These are phyloP conservation scores for Pseudogymnoascus sp. DNA, from an alignment of 2,329 filamentous ascomycete genomes.

Conservation along the genomic window DNA sequence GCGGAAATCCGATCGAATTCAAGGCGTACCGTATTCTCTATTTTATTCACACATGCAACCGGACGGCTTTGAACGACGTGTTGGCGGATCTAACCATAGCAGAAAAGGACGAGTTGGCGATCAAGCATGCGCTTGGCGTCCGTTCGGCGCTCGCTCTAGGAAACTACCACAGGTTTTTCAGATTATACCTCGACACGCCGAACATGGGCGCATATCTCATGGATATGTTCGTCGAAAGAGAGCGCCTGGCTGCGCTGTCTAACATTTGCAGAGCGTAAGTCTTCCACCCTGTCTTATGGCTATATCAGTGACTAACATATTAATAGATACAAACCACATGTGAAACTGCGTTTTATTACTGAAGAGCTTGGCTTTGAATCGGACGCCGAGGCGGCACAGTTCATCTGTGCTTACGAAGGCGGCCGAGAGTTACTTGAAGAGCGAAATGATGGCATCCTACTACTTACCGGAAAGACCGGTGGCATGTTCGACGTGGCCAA, in stretches of 20 bases:
- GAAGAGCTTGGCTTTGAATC: conserved; percentile 95
- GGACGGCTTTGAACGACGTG: conserved; percentile 94
- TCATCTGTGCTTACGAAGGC: conserved; percentile 67
- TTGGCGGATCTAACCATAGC: conserved; percentile 96
- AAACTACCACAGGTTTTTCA: conserved; percentile 98
- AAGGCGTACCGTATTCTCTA: conserved; percentile 99
- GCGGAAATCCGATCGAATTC: conserved; percentile 89
- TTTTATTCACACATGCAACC: conserved; percentile 98
- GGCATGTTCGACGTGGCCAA: conserved; percentile 66
- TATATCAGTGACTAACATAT: conserved; percentile 37
- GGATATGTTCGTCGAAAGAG: conserved; percentile 96
- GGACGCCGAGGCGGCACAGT: conserved; percentile 82
- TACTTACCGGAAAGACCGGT: conserved; percentile 67
- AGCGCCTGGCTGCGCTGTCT: conserved; percentile 82
- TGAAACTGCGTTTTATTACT: conserved; percentile 84
- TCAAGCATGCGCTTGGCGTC: conserved; percentile 87
- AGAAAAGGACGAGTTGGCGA: conserved; percentile 79
- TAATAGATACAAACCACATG: conserved; percentile 79
- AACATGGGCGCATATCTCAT: conserved; percentile 98
- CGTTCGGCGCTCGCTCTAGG: conserved; percentile 85
- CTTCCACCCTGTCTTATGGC: background rate
- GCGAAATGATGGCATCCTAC: conserved; percentile 62
- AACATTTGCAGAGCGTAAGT: conserved; percentile 93
- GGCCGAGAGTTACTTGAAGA: conserved; percentile 71
- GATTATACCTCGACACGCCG: conserved; percentile 84